Evolutionary conservation across 352 stramenopile species (phyloP), one percentile per base, ranked within the genome.

Genomic region (Globisporangium mamillatum): DNA sequence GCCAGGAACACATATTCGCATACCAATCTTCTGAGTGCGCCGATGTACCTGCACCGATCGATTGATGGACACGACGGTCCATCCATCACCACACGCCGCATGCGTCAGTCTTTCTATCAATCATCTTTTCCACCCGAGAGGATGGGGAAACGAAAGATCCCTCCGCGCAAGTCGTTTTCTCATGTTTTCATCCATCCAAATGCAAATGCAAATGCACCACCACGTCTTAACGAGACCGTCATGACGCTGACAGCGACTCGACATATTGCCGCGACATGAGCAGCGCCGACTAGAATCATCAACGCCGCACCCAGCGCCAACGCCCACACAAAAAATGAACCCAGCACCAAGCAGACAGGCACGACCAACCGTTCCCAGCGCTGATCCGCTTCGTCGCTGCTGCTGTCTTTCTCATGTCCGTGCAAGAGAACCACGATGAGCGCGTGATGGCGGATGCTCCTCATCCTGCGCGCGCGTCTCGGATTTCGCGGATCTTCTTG

Each of bases 1-100:
- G 62, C 67, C 22, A 70, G 36, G 18, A 69, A 14, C 54, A 70
- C 67, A 69, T 70, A 73, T 32, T 73, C 67, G 44, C 46, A 48
- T 22, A 73, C 48, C n/a, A 69, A 50, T 44, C 24, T 22, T 48
- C 29, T 36, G 16, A 68, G 60, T 9, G 50, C 61, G 24, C 54
- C 24, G 38, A 44, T 29, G 50, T 44, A 71, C 36, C 66, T 71
- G 27, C 25, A 61, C 16, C n/a, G 38, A 58, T 44, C 10, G 41
- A 25, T 25, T n/a, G 32, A 46, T 59, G 54, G 10, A 50, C 41
- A 20, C 16, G 16, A 10, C 16, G 41, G 38, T 50, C 14, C 38
- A 52, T 57, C 64, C 55, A 57, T 56, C 54, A 27, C 25, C 18
- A 22, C n/a, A 44, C 14, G 5, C 38, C 38, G 6, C 44, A 34